These are phyloP conservation scores for Sarocladium oryzae DNA, from an alignment of 2,329 filamentous ascomycete genomes.

Conservation along the genomic window DNA sequence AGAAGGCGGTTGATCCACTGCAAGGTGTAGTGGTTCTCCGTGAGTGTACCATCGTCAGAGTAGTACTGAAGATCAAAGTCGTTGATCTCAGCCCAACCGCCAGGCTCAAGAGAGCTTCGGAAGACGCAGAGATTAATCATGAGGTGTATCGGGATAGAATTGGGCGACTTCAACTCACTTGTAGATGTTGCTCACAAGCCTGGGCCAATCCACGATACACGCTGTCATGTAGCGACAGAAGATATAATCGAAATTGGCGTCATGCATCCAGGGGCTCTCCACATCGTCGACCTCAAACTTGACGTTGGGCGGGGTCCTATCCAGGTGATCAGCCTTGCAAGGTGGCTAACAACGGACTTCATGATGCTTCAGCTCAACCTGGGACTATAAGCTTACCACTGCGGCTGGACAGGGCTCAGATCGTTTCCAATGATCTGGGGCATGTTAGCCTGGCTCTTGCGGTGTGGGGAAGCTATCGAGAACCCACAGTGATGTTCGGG, in stretches of 20 bases:
- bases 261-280: conserved; percentile 21
- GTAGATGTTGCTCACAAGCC: conserved; percentile 17
- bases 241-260: conserved; percentile 29
- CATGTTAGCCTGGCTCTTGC: not conserved
- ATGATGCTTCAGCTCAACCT: not conserved
- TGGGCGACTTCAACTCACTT: conserved; percentile 12
- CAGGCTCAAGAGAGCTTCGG: conserved; percentile 25
- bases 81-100: conserved; percentile 28
- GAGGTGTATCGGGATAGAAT: too few species aligned
- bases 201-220: conserved; percentile 25
- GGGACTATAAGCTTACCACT: conserved; percentile 15
- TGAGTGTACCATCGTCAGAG: conserved; percentile 22
- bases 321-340: not conserved
- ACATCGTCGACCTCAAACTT: conserved; percentile 32
- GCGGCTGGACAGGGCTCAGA: conserved; percentile 23
- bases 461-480: not conserved
- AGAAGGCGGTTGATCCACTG: conserved; percentile 18
- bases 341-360: not conserved
- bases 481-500: conserved; percentile 18
- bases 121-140: not conserved
- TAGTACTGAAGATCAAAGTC: conserved; percentile 21
- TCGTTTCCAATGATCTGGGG: conserved; percentile 23
- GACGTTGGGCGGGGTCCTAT: conserved; percentile 25
- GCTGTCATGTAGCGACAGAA: conserved; percentile 28
- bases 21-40: conserved; percentile 13